Conservation (phyloP, 768 basidiomycete genomes). For the Coprinopsis sp. region DNA sequence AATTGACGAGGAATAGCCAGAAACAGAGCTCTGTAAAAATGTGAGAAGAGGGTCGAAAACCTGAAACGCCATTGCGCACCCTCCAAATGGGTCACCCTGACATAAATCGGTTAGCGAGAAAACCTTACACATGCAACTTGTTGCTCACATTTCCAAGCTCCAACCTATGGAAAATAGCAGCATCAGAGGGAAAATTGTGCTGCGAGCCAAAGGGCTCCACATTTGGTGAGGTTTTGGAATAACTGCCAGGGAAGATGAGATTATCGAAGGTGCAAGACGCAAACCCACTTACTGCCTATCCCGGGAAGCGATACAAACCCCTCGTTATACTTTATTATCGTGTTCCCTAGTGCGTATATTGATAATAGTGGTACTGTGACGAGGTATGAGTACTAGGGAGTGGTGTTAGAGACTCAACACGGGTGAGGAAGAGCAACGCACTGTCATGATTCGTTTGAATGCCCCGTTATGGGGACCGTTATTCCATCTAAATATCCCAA, state of each 20-base stretch:
- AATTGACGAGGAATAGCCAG: slow-evolving; percentile 79
- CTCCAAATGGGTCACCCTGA: slow-evolving; percentile 76
- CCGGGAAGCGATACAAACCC: slow-evolving; percentile 48
- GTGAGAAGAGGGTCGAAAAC: slow-evolving; percentile 1
- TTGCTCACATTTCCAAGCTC: slow-evolving; percentile 68
- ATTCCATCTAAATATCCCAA: slow-evolving; percentile 54
- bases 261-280: not conserved
- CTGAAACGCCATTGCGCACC: slow-evolving; percentile 36
- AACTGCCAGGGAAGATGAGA: slow-evolving; percentile 34
- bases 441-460: slow-evolving; percentile 85
- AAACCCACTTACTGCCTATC: slow-evolving; percentile 43
- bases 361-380: slow-evolving; percentile 56
- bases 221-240: slow-evolving; percentile 57
- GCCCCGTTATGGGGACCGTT: slow-evolving; percentile 62
- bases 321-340: slow-evolving; percentile 68
- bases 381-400: slow-evolving; percentile 64
- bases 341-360: slow-evolving; percentile 56
- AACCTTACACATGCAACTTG: no score
- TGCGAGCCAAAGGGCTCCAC: slow-evolving; percentile 46
- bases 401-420: slow-evolving; percentile 1
- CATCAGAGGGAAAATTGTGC: slow-evolving; percentile 60
- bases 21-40: slow-evolving; percentile 66
- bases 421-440: slow-evolving; percentile 26
- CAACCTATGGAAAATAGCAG: slow-evolving; percentile 63
- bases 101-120: not conserved